A percentile compares a stretch with the other conserved stretches of the same genome.
phyloP scores from a whole-genome alignment of 2,329 filamentous ascomycete species.

The Ceratocystis diversiconidia region DNA sequence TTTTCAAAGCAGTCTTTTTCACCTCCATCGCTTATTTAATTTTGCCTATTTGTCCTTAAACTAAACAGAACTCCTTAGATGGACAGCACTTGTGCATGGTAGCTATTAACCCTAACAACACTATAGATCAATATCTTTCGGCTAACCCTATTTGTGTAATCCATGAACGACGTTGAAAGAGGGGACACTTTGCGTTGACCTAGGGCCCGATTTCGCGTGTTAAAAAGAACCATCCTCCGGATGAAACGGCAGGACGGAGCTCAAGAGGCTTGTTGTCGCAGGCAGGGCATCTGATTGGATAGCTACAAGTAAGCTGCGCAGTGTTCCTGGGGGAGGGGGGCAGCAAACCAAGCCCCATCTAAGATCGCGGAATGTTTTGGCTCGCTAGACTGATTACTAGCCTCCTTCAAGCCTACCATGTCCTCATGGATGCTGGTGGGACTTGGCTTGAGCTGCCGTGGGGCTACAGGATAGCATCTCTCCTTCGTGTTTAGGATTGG shows the following conservation, averaged over 20 bases:
- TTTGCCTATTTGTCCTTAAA: neutral
- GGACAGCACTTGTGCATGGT: neutral
- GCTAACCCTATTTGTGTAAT: conserved; percentile 7
- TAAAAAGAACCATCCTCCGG: neutral
- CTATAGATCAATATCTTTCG: neutral
- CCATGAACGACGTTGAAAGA: conserved; percentile 10
- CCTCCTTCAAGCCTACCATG: neutral
- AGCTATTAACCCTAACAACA: neutral
- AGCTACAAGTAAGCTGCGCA: neutral
- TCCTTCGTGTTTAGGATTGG: neutral
- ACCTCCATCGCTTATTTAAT: neutral
- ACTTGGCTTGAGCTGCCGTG: neutral
- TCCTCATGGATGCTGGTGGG: neutral
- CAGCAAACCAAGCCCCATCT: neutral
- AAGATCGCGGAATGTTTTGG: neutral
- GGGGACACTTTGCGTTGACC: neutral
- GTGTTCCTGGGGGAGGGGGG: neutral
- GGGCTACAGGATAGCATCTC: neutral
- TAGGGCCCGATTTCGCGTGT: neutral
- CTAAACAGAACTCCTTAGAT: neutral
- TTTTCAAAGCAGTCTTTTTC: neutral
- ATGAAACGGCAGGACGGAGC: neutral
- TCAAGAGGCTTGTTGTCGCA: neutral
- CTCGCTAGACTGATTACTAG: neutral
- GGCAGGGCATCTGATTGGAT: neutral